A percentile compares a stretch with the other conserved stretches of the same genome.
These are phyloP conservation scores for Tricholoma furcatifolium DNA, from an alignment of 768 basidiomycete genomes.

Conservation along the genomic window DNA sequence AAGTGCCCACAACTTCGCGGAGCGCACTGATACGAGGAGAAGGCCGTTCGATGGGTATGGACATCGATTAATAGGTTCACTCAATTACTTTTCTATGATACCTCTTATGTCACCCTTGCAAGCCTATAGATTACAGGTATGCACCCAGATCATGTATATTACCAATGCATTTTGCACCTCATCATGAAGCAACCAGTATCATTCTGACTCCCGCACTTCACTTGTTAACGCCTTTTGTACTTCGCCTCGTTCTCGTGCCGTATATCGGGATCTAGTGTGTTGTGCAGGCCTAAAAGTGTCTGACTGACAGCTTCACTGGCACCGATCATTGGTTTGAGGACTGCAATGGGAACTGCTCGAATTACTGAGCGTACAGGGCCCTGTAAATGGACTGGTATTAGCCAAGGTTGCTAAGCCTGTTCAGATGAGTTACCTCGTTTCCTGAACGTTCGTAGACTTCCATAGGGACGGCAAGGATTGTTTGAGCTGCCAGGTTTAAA, in stretches of 20 bases:
- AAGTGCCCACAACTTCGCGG: conserved; percentile 56
- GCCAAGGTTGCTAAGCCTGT: not conserved
- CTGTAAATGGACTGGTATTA: conserved; percentile 39
- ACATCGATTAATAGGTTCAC: conserved; percentile 54
- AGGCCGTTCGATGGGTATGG: conserved; percentile 91
- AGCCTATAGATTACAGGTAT: conserved; percentile 3
- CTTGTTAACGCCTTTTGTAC: conserved; percentile 77
- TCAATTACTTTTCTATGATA: conserved; percentile 7
- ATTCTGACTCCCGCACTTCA: not conserved
- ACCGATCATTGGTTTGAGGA: conserved; percentile 97
- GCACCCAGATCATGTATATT: conserved; percentile 16
- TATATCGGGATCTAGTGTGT: conserved; percentile 85
- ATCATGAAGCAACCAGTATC: not conserved
- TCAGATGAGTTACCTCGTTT: conserved; percentile 64
- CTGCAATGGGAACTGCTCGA: conserved; percentile 95
- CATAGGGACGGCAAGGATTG: conserved; percentile 98
- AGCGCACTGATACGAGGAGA: conserved; percentile 81
- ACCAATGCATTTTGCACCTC: conserved; percentile 13
- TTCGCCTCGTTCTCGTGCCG: conserved; percentile 87
- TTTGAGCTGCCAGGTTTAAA: conserved; percentile 92
- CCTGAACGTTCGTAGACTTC: conserved; percentile 96
- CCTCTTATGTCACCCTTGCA: conserved; percentile 1
- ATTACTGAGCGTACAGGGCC: conserved; percentile 93
- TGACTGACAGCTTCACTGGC: conserved; percentile 96
- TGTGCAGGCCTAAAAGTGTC: conserved; percentile 90